Conservation (phyloP, 805 yeast species). For the Kluyveromyces siamensis region DNA sequence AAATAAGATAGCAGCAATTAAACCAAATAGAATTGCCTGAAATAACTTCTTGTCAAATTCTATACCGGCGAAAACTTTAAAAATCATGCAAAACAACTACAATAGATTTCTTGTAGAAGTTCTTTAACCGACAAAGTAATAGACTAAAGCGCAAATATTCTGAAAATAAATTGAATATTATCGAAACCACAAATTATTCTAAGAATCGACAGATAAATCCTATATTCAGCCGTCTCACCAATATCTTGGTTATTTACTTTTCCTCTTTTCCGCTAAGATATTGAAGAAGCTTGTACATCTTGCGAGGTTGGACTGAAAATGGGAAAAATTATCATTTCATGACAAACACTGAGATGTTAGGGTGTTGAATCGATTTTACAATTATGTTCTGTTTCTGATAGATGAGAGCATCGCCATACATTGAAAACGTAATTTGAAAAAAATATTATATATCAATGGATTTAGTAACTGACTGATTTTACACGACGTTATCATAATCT, state of each 20-base stretch:
- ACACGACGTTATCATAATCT: not conserved
- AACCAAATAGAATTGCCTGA: conserved; percentile 2
- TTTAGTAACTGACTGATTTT: not conserved
- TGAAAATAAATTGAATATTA: too few species aligned
- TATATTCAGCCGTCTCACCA: not conserved
- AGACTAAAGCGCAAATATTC: not conserved
- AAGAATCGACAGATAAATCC: too few species aligned
- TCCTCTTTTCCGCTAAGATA: too few species aligned
- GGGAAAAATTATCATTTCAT: not conserved
- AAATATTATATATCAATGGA: not conserved
- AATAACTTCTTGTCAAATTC: conserved; percentile 2
- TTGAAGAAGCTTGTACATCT: too few species aligned
- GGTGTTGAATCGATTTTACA: not conserved
- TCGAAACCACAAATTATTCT: not conserved
- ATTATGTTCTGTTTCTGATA: not conserved
- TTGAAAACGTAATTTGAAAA: too few species aligned
- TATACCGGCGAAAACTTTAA: not conserved
- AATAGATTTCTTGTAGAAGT: not conserved
- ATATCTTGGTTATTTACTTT: not conserved
- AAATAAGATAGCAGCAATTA: conserved; percentile 5
- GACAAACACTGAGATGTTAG: not conserved
- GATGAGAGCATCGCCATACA: too few species aligned
- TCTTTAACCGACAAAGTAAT: not conserved
- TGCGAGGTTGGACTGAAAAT: not conserved
- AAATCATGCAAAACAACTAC: conserved; percentile 1